Evolutionary conservation across 371 early-diverging fungal species (phyloP).

Genomic region (Lichtheimia hyalospora): DNA sequence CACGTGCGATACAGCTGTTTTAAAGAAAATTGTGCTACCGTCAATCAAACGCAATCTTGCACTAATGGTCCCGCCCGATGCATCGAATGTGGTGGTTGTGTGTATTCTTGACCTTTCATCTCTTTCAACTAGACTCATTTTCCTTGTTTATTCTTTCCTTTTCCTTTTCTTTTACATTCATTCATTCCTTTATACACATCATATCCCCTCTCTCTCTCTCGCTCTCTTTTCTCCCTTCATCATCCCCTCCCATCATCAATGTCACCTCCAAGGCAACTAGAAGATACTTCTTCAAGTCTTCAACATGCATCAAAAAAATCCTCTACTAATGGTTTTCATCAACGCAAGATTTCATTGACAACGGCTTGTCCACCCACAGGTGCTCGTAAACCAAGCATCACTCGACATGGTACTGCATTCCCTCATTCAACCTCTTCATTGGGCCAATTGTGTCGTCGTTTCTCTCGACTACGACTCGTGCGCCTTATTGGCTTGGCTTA

Average conservation of each 20-base stretch:
- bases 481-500: conserved; percentile 27
- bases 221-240: not conserved
- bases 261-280: too few relatives aligned
- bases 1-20: too few relatives aligned
- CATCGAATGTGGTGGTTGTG: not conserved
- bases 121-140: too few relatives aligned
- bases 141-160: not conserved
- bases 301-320: not conserved
- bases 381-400: not conserved
- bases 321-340: conserved; percentile 19
- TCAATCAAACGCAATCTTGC: too few relatives aligned
- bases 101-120: too few relatives aligned
- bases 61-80: not conserved
- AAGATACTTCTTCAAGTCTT: too few relatives aligned
- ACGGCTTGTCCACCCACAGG: conserved; percentile 30
- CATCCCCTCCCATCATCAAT: conserved; percentile 1
- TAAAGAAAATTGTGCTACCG: too few relatives aligned
- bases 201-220: not conserved
- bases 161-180: not conserved
- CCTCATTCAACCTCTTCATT: conserved; percentile 2
- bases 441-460: conserved; percentile 7
- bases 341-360: conserved; percentile 35
- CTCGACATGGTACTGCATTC: conserved; percentile 6
- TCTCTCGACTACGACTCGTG: conserved; percentile 17
- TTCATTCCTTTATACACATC: not conserved